These are phyloP conservation scores for Torulaspora pretoriensis DNA, from an alignment of 1,139 yeast genomes.

Conservation along the genomic window DNA sequence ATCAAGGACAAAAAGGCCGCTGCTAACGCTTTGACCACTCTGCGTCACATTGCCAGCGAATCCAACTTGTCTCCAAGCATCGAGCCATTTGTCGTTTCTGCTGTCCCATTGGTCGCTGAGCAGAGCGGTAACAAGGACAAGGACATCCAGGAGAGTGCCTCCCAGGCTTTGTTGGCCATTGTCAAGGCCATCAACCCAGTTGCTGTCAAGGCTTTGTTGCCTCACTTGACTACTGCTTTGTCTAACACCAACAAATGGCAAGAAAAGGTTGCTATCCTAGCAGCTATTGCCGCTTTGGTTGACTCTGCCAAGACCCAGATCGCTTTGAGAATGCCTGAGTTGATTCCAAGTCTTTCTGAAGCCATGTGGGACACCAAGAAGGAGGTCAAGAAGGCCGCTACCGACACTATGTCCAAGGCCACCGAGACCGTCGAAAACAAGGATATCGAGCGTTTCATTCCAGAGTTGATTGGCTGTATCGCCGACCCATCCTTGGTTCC, in stretches of 20 bases:
- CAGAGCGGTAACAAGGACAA: constrained; percentile 89
- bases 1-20: constrained; percentile 75
- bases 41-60: constrained; percentile 76
- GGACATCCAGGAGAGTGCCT: constrained; percentile 63
- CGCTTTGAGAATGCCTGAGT: constrained; percentile 98
- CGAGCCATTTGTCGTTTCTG: constrained; percentile 86
- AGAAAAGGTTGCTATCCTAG: constrained; percentile 89
- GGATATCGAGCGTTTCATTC: constrained; percentile 99
- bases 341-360: constrained; percentile 96
- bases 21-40: constrained; percentile 78
- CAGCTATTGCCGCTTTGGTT: constrained; percentile 80
- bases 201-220: constrained; percentile 86
- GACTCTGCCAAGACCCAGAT: constrained; percentile 93
- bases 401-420: constrained; percentile 90
- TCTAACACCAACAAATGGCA: constrained; percentile 89
- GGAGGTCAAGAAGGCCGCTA: constrained; percentile 96
- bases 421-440: constrained; percentile 98
- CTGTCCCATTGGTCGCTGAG: constrained; percentile 64
- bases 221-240: constrained; percentile 69
- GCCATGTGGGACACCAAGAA: constrained; percentile 99
- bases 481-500: constrained; percentile 96
- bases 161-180: constrained; percentile 73
- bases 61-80: constrained; percentile 83
- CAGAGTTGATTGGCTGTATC: constrained; percentile 93
- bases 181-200: constrained; percentile 84